Percentiles rank a stretch among this genome's conserved stretches.
These are phyloP conservation scores for Silene noctiflora DNA, from an alignment of 179 eudicot species.

Conservation along the genomic window DNA sequence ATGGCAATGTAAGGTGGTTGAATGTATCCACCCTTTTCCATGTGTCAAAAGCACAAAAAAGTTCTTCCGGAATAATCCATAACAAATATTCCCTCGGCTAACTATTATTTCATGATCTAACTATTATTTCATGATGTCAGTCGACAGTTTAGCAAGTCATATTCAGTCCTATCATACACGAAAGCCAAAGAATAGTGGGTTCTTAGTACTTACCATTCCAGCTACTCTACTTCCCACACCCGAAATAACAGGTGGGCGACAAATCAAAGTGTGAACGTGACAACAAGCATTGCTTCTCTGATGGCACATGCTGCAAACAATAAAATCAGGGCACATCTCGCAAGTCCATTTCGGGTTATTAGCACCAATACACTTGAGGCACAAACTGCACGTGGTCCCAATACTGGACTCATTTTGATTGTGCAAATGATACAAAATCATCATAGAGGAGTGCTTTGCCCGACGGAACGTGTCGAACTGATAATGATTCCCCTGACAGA, in stretches of 20 bases:
- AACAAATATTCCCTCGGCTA: not conserved
- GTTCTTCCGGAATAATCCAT: not conserved
- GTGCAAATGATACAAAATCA: slow-evolving; percentile 76
- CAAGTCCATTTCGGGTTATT: slow-evolving; percentile 48
- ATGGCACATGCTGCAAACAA: slow-evolving; percentile 50
- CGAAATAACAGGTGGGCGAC: slow-evolving; percentile 13
- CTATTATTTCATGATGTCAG: not conserved
- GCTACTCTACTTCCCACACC: slow-evolving; percentile 21
- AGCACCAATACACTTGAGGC: slow-evolving; percentile 35
- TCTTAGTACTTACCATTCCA: slow-evolving; percentile 28
- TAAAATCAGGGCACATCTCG: slow-evolving; percentile 49
- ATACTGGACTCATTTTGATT: slow-evolving; percentile 27
- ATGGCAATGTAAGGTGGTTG: not conserved
- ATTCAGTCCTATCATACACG: not conserved
- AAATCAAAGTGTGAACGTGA: slow-evolving; percentile 41
- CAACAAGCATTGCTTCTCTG: slow-evolving; percentile 38
- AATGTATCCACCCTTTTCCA: not conserved
- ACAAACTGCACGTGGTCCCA: slow-evolving; percentile 41
- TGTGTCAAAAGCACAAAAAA: not conserved
- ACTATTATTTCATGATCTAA: not conserved
- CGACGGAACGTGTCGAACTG: slow-evolving; percentile 76
- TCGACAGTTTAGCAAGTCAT: not conserved
- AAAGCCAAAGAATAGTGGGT: not conserved
- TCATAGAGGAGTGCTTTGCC: slow-evolving; percentile 90
- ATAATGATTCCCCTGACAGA: slow-evolving; percentile 69